phyloP scores from a whole-genome alignment of 1,284 basidiomycete species.

The Tremellales sp. region DNA sequence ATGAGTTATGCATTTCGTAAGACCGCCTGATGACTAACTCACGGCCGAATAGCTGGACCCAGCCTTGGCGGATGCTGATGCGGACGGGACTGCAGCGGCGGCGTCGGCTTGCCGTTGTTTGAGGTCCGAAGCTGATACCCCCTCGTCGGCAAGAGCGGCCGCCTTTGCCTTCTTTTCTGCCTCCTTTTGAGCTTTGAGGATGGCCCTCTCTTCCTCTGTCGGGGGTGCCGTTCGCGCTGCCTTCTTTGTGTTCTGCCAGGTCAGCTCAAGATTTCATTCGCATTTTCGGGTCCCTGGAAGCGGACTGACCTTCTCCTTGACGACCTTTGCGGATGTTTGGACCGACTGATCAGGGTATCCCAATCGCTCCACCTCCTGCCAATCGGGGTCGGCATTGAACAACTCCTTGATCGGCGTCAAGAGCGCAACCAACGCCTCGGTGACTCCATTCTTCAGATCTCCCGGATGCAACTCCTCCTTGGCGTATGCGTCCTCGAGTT shows the following conservation, averaged over 20 bases:
- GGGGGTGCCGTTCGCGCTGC: slow-evolving; percentile 34
- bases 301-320: slow-evolving; percentile 27
- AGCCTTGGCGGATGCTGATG: not conserved
- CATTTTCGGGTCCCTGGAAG: not conserved
- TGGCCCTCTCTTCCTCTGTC: slow-evolving; percentile 44
- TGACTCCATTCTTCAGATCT: slow-evolving; percentile 80
- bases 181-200: slow-evolving; percentile 40
- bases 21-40: not conserved
- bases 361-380: slow-evolving; percentile 69
- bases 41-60: slow-evolving; percentile 2
- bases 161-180: slow-evolving; percentile 42
- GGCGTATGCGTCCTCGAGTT: slow-evolving; percentile 72
- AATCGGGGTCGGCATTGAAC: slow-evolving; percentile 73
- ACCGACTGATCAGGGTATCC: slow-evolving; percentile 73
- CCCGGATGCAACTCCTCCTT: slow-evolving; percentile 78
- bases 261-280: slow-evolving; percentile 1
- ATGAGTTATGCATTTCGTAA: not conserved
- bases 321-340: slow-evolving; percentile 20
- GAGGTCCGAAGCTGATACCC: slow-evolving; percentile 3
- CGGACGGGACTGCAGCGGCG: slow-evolving; percentile 1
- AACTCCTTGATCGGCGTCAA: slow-evolving; percentile 76
- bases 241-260: slow-evolving; percentile 23
- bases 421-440: slow-evolving; percentile 71
- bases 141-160: slow-evolving; percentile 28
- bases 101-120: slow-evolving; percentile 5